These are phyloP conservation scores for Nigrograna mackinnonii DNA, from an alignment of 2,329 filamentous ascomycete species.

Conservation along the genomic window DNA sequence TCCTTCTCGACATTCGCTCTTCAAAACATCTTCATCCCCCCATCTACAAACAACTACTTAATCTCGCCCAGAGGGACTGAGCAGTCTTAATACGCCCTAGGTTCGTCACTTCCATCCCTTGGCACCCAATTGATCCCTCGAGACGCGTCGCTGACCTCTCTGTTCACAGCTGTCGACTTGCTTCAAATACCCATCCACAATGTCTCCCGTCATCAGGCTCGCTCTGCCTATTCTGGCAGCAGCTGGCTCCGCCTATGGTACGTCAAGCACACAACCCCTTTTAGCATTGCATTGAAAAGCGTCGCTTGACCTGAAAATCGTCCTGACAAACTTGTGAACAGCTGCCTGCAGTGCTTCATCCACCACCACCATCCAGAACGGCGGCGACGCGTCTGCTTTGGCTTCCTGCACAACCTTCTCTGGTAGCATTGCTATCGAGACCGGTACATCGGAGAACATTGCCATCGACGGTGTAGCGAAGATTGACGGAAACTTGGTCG, in stretches of 20 bases:
- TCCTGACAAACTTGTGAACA: conserved; percentile 1
- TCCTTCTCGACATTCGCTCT: conserved; percentile 36
- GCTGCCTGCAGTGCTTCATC: conserved; percentile 47
- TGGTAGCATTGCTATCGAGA: conserved; percentile 69
- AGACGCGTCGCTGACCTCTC: conserved; percentile 25
- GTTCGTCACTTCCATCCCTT: conserved; percentile 19
- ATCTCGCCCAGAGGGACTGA: conserved; percentile 23
- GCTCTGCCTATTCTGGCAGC: conserved; percentile 60
- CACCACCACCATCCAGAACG: conserved; percentile 62
- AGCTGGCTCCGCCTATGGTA: conserved; percentile 56
- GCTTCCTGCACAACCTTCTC: conserved; percentile 68
- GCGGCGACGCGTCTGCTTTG: conserved; percentile 63
- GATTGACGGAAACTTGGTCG: conserved; percentile 61
- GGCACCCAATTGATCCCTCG: conserved; percentile 10
- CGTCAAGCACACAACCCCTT: conserved; percentile 20
- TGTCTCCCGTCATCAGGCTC: conserved; percentile 60
- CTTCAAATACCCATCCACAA: conserved; percentile 22
- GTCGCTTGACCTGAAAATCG: neutral
- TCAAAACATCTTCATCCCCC: conserved; percentile 35
- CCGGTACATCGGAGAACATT: conserved; percentile 60
- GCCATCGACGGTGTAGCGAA: conserved; percentile 63
- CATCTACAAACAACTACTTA: conserved; percentile 17
- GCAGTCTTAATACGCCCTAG: conserved; percentile 41
- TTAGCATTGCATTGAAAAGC: neutral
- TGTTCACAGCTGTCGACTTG: conserved; percentile 23